A percentile compares a stretch with the other conserved stretches of the same genome.
These are phyloP conservation scores for Dictyostelium firmibasis DNA, from an alignment of 78 protist species.

Conservation along the genomic window DNA sequence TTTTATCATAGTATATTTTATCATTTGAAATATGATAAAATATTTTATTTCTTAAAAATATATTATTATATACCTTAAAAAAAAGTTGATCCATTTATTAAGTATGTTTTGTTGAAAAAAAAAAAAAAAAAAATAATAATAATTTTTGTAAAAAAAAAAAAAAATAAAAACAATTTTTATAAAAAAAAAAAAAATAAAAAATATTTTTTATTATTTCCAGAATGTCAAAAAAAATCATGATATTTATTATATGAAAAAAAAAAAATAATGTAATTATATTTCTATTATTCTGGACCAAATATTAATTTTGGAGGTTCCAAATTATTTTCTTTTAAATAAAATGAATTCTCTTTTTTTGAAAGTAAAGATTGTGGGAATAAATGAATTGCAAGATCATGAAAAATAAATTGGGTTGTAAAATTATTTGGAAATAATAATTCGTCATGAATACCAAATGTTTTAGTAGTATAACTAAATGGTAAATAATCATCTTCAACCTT, in stretches of 20 bases:
- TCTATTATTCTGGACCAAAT: not conserved
- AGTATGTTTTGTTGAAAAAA: too few species aligned
- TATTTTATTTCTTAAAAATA: not conserved
- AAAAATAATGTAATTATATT: too few species aligned
- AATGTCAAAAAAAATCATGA: too few species aligned
- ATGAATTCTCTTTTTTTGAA: not conserved
- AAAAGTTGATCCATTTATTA: not conserved
- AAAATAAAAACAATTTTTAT: too few species aligned
- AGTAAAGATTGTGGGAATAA: not conserved
- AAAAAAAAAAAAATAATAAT: too few species aligned
- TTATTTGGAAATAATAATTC: slow-evolving; percentile 19
- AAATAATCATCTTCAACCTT: not conserved
- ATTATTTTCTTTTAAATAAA: not conserved
- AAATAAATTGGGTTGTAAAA: slow-evolving; percentile 23
- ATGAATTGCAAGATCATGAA: slow-evolving; percentile 52
- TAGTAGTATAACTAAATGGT: slow-evolving; percentile 37
- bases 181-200: too few species aligned
- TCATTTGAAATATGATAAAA: not conserved
- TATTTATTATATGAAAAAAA: too few species aligned
- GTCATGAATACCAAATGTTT: not conserved
- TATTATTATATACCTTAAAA: not conserved
- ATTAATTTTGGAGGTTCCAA: not conserved
- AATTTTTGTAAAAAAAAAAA: too few species aligned
- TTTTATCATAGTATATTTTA: not conserved
- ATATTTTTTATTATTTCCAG: too few species aligned